Evolutionary conservation across 148 eudicot species (phyloP), one percentile per base, ranked within the genome.

Genomic region (Fagopyrum tataricum): DNA sequence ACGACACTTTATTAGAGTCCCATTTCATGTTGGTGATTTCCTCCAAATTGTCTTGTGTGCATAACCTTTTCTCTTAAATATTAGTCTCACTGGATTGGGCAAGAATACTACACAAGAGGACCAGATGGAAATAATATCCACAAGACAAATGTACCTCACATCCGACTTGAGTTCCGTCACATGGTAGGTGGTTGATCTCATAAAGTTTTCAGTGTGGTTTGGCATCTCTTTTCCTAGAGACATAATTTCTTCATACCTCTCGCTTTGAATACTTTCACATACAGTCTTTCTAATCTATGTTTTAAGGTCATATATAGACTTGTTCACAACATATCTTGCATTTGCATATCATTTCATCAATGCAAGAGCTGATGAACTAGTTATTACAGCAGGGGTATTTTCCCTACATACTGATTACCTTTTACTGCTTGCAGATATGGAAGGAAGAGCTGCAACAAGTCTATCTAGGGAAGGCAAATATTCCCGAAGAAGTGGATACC

Each of bases 391-490:
- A n/a, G n/a, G n/a, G n/a, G n/a, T n/a, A n/a, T n/a, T n/a, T n/a
- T n/a, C n/a, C n/a, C 5, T n/a, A 9, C 64, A 56, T 56, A 6
- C 31, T 21, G 20, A 24, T 37, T 74, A 20, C 58, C 72, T 39
- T 15, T 12, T 69, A 72, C 42, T 53, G 73, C 61, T 26, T 79
- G 78, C 84, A 95, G 98, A 90, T 95, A 76, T 95, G 98, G 98
- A 95, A 82, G 81, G 97, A 91, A 82, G 98, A 95, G 83, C 91
- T 95, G 98, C 97, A 88, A 75, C 96, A 82, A 74, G 97, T 95
- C 47, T 95, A 83, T 82, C 77, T 90, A 66, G 94, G 98, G 67
- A 86, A 88, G 74, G 92, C 93, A 59, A 76, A 4, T 61, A 87
- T 91, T 52, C 89, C 96, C 41, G 73, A 78, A 52, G 83, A 81